phyloP scores from a whole-genome alignment of 768 basidiomycete species.

The Paxillus involutus region DNA sequence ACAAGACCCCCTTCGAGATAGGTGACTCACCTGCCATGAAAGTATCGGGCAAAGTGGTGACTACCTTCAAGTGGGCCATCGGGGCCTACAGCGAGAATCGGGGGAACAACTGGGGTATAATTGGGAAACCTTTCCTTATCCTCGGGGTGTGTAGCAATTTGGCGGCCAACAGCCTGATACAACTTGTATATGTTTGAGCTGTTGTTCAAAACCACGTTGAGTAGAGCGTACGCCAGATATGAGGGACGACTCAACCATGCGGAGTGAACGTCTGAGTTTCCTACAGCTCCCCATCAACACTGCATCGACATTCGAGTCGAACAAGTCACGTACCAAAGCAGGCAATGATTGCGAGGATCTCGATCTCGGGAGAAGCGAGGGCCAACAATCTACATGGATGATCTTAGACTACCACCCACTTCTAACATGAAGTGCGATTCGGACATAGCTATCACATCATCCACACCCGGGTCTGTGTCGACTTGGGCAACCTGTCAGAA shows the following conservation, averaged over 20 bases:
- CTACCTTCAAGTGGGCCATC: constrained; percentile 69
- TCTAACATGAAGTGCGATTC: constrained; percentile 20
- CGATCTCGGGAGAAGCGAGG: constrained; percentile 78
- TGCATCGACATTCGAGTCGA: background rate
- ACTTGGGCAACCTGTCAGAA: constrained; percentile 41
- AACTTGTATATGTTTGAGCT: constrained; percentile 77
- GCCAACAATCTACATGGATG: constrained; percentile 62
- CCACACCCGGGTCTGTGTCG: constrained; percentile 86
- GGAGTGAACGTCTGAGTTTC: constrained; percentile 67
- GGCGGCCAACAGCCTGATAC: constrained; percentile 64
- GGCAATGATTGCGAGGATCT: constrained; percentile 73
- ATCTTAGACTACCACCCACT: background rate
- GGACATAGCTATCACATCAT: constrained; percentile 78
- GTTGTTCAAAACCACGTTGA: background rate
- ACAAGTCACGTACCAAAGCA: constrained; percentile 59
- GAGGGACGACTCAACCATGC: constrained; percentile 50
- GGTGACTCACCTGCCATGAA: constrained; percentile 67
- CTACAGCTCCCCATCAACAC: constrained; percentile 32
- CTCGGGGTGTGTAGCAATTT: constrained; percentile 55
- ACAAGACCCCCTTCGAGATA: background rate
- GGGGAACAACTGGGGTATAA: constrained; percentile 48
- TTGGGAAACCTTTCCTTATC: constrained; percentile 61
- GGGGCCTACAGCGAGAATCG: constrained; percentile 65
- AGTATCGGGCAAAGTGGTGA: constrained; percentile 76
- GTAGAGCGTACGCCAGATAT: background rate